Evolutionary conservation across 768 basidiomycete genomes (phyloP).

Genomic region (Termitomyces heimii): DNA sequence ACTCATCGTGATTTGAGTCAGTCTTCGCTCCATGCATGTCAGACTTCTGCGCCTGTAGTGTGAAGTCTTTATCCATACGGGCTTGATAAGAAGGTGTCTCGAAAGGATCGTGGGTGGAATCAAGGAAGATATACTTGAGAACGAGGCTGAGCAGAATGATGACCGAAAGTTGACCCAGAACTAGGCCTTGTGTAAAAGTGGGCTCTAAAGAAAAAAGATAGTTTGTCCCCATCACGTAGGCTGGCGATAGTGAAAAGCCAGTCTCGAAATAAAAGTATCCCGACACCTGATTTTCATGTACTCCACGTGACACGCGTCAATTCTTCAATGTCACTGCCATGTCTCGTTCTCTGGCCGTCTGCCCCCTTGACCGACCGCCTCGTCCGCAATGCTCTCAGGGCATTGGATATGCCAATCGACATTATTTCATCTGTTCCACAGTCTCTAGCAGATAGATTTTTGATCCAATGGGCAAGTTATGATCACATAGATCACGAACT

Average conservation of each 20-base stretch:
- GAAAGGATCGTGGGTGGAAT: conserved; percentile 56
- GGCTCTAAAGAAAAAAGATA: conserved; percentile 73
- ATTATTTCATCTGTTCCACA: conserved; percentile 16
- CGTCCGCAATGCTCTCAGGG: conserved; percentile 33
- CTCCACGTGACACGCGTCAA: conserved; percentile 6
- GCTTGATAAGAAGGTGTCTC: conserved; percentile 58
- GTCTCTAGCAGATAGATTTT: conserved; percentile 9
- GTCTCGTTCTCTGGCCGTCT: conserved; percentile 40
- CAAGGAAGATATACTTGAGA: conserved; percentile 94
- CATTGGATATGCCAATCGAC: conserved; percentile 16
- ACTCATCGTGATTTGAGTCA: conserved; percentile 20
- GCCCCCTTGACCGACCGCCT: conserved; percentile 43
- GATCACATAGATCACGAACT: conserved; percentile 79
- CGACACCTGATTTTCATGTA: conserved; percentile 2
- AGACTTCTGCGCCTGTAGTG: conserved; percentile 30
- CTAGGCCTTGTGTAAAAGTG: conserved; percentile 92
- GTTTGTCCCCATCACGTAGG: conserved; percentile 38
- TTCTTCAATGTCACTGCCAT: conserved; percentile 1
- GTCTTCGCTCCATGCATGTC: conserved; percentile 14
- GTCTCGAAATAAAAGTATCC: background rate
- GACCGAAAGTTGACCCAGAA: conserved; percentile 90
- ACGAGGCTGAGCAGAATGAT: conserved; percentile 70
- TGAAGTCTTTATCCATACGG: conserved; percentile 41
- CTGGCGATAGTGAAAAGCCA: background rate
- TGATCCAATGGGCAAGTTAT: conserved; percentile 85